Evolutionary conservation across 805 yeast species (phyloP).

Genomic region (Myxozyma lipomycoides): DNA sequence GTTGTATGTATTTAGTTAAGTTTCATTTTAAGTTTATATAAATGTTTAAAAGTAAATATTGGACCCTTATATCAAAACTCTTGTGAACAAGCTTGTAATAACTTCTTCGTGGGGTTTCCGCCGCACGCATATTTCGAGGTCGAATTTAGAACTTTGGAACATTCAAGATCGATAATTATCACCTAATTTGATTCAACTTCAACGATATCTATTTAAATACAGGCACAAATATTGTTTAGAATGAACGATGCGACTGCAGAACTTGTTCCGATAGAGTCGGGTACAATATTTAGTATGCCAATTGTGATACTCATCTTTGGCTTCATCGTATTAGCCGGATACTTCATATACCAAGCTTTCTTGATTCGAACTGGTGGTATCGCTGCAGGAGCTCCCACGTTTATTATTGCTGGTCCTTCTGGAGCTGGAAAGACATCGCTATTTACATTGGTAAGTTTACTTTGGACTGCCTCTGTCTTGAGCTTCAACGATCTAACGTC

Average conservation of each 20-base stretch:
- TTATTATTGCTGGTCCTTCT: conserved; percentile 61
- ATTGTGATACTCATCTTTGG: background rate
- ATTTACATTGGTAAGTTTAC: conserved; percentile 36
- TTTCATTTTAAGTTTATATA: too few relatives aligned
- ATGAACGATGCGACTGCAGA: background rate
- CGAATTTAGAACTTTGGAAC: too few relatives aligned
- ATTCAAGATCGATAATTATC: too few relatives aligned
- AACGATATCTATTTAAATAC: too few relatives aligned
- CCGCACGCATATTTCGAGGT: too few relatives aligned
- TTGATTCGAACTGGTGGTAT: conserved; percentile 8
- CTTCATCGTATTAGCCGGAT: background rate
- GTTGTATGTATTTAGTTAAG: too few relatives aligned
- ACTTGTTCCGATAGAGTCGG: background rate
- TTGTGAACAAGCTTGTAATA: too few relatives aligned
- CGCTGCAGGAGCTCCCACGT: conserved; percentile 44
- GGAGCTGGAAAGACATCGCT: conserved; percentile 65
- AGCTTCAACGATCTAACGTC: background rate
- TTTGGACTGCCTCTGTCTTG: background rate
- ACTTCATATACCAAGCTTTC: conserved; percentile 3
- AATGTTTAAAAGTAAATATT: too few relatives aligned
- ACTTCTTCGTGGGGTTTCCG: too few relatives aligned
- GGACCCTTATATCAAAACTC: too few relatives aligned
- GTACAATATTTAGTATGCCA: background rate
- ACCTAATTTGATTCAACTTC: too few relatives aligned
- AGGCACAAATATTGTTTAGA: background rate